phyloP scores from a whole-genome alignment of 2,329 filamentous ascomycete genomes.

The Monilinia fructigena region DNA sequence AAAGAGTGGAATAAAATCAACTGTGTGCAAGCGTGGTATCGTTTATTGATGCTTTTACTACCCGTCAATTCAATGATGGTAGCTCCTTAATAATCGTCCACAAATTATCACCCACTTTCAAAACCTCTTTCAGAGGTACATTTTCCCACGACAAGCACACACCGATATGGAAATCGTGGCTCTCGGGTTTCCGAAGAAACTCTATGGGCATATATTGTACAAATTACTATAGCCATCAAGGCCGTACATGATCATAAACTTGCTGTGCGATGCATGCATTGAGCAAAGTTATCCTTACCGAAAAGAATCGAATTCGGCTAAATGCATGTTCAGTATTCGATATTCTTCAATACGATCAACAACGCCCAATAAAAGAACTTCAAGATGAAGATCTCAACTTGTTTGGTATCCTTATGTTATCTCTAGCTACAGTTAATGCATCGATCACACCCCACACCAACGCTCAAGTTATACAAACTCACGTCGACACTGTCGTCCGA shows the following conservation, averaged over 20 bases:
- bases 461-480: constrained; percentile 56
- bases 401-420: constrained; percentile 81
- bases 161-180: constrained; percentile 43
- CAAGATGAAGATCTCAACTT: constrained; percentile 86
- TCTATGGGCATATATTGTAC: constrained; percentile 89
- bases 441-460: constrained; percentile 36
- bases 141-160: constrained; percentile 45
- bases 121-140: constrained; percentile 88
- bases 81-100: constrained; percentile 89
- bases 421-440: constrained; percentile 68
- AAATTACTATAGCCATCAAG: constrained; percentile 84
- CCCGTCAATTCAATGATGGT: constrained; percentile 79
- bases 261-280: constrained; percentile 82
- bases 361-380: constrained; percentile 67
- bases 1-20: constrained; percentile 86
- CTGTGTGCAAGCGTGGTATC: constrained; percentile 82
- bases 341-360: constrained; percentile 77
- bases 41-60: constrained; percentile 90
- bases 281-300: constrained; percentile 85
- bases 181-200: constrained; percentile 63
- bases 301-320: constrained; percentile 84
- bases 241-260: constrained; percentile 78
- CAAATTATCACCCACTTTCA: constrained; percentile 87
- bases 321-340: constrained; percentile 88
- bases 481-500: constrained; percentile 73